phyloP scores from a whole-genome alignment of 345 rosid species.

The Eucalyptus marginata region DNA sequence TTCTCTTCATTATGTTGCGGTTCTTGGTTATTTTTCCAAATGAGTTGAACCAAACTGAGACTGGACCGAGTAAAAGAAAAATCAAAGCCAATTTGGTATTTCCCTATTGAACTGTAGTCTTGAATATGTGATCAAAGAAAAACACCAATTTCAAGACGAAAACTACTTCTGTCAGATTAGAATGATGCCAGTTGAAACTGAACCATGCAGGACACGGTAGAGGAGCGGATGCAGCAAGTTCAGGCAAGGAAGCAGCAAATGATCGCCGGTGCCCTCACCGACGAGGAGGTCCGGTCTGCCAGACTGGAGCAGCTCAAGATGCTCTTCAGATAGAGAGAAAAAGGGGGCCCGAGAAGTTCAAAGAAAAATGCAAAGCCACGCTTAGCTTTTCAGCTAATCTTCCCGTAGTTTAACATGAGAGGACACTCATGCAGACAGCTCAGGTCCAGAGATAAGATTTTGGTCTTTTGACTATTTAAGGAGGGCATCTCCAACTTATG shows the following conservation, averaged over 20 bases:
- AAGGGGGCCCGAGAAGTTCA: background rate
- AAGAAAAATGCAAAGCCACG: background rate
- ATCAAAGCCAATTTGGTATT: background rate
- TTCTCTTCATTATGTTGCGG: background rate
- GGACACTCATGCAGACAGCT: background rate
- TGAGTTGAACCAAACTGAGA: fast-evolving
- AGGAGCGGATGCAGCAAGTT: conserved; percentile 54
- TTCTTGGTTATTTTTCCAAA: background rate
- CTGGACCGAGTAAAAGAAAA: background rate
- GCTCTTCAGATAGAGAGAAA: conserved; percentile 31
- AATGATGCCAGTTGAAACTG: background rate
- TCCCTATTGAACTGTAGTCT: background rate
- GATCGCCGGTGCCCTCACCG: conserved; percentile 62
- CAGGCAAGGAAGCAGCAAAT: conserved; percentile 55
- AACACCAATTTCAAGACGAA: background rate
- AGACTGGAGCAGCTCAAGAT: conserved; percentile 58
- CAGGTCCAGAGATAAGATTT: background rate
- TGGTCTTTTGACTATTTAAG: background rate
- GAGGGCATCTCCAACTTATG: background rate
- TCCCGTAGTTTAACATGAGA: background rate
- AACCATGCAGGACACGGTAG: conserved; percentile 30
- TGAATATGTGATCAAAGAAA: background rate
- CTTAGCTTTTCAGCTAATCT: background rate
- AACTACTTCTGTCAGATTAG: background rate
- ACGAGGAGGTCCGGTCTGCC: conserved; percentile 54